Evolutionary conservation across 1,284 basidiomycete species (phyloP), one percentile per base, ranked within the genome.

Genomic region (Ceratobasidium sp.): DNA sequence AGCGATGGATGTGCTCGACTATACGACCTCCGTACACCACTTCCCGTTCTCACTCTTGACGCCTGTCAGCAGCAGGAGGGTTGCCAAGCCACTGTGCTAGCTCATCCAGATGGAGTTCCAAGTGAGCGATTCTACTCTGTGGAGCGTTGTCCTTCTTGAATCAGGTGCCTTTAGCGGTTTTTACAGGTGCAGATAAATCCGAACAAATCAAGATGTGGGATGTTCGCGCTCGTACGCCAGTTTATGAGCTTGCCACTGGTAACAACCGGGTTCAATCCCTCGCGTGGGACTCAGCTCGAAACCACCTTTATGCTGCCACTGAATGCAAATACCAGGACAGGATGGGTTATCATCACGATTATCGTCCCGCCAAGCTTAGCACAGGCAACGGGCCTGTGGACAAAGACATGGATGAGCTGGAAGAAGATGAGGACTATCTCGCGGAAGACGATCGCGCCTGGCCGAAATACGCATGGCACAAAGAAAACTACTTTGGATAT

Each of bases 161-260:
- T 23, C 23, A 13, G 28, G 17, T 38, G 23, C 52, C 15, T 20
- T 23, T 38, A 77, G 77, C 46, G 42, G 59, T 64, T 15, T 78
- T 78, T 44, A 61, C 67, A 4, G 77, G 77, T 13, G 52, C 65
- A 23, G 44, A 28, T 12, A 69, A 44, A 48, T 15, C 40, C 3
- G 56, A 78, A 42, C 66, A 71, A 20, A 62, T 78, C 33, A 71
- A 64, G 23, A 28, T 61, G 40, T 78, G 77, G 77, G 77, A 78
- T 44, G 26, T 78, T 40, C 77, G 77, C 17, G 68, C 77, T 6
- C 67, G 61, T 17, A 42, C 67, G 12, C 20, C 65, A 23, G 54
- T 78, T 5, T 78, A 78, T 28, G 77, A 78, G 50, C 68, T 78
- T 26, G 38, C 77, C 12, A 78, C 77, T 23, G 77, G 77, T 9